Evolutionary conservation across 2,329 filamentous ascomycete species (phyloP).

Genomic region (Exophiala bonariae): DNA sequence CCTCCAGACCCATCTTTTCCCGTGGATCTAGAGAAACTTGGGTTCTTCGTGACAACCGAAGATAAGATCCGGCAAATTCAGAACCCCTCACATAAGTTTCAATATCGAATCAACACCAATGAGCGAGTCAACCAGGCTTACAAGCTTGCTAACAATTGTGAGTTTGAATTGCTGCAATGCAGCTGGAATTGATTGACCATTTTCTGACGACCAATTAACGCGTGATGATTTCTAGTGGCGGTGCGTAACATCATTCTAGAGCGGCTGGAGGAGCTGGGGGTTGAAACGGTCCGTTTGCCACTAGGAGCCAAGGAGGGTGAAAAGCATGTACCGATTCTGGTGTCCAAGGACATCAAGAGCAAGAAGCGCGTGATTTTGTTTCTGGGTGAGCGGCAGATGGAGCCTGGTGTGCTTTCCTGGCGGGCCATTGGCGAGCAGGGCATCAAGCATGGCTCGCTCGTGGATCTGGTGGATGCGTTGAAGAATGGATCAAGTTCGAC

Average conservation of each 20-base stretch:
- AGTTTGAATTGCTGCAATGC: slow-evolving; percentile 25
- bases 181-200: too few relatives aligned
- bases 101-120: slow-evolving; percentile 72
- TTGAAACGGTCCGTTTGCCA: slow-evolving; percentile 64
- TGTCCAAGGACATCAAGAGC: slow-evolving; percentile 55
- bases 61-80: slow-evolving; percentile 73
- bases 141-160: slow-evolving; percentile 72
- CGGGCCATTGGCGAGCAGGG: slow-evolving; percentile 65
- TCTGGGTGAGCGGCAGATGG: slow-evolving; percentile 70
- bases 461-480: slow-evolving; percentile 60
- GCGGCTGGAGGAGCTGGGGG: slow-evolving; percentile 62
- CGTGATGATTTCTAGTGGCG: slow-evolving; percentile 57
- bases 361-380: slow-evolving; percentile 69
- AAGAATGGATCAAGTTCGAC: slow-evolving; percentile 43
- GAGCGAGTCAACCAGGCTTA: slow-evolving; percentile 75
- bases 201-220: background rate
- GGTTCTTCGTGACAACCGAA: slow-evolving; percentile 74
- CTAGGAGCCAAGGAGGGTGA: slow-evolving; percentile 43
- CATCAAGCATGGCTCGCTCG: slow-evolving; percentile 68
- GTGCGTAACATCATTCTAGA: slow-evolving; percentile 60
- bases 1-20: slow-evolving; percentile 70
- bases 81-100: slow-evolving; percentile 68
- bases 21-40: slow-evolving; percentile 66
- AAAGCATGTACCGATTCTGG: slow-evolving; percentile 70
- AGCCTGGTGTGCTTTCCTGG: slow-evolving; percentile 74